These are phyloP conservation scores for Metschnikowia arizonensis DNA, from an alignment of 805 yeast genomes.

Conservation along the genomic window DNA sequence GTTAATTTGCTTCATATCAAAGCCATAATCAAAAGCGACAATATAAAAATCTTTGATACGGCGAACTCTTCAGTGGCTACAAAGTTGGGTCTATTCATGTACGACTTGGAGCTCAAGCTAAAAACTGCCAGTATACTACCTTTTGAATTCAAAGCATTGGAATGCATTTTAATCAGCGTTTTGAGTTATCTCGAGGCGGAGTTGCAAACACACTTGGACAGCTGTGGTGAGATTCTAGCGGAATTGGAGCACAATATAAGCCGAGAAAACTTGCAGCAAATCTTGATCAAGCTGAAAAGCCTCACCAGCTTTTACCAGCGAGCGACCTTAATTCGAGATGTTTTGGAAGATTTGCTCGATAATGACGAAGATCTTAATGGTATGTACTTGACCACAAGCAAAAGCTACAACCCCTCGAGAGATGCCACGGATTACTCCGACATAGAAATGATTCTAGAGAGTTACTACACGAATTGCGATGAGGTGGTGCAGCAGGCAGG, in stretches of 20 bases:
- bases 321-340: constrained; percentile 69
- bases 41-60: constrained; percentile 81
- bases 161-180: constrained; percentile 75
- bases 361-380: constrained; percentile 80
- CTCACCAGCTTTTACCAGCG: constrained; percentile 73
- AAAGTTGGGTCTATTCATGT: constrained; percentile 71
- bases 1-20: constrained; percentile 83
- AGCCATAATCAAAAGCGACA: constrained; percentile 78
- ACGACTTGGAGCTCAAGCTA: constrained; percentile 76
- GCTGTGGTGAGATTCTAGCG: constrained; percentile 59
- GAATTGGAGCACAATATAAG: constrained; percentile 78
- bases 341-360: constrained; percentile 77
- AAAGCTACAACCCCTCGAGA: constrained; percentile 18
- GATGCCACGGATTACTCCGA: constrained; percentile 52
- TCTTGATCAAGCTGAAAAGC: constrained; percentile 68
- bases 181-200: constrained; percentile 78
- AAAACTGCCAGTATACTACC: constrained; percentile 27
- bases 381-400: constrained; percentile 62
- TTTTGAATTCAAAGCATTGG: constrained; percentile 81
- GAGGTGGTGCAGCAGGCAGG: constrained; percentile 91
- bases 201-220: constrained; percentile 50
- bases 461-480: constrained; percentile 88
- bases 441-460: constrained; percentile 80
- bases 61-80: constrained; percentile 63
- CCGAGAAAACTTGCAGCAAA: constrained; percentile 66